Percentiles rank a stretch among this genome's conserved stretches.
Evolutionary conservation across 768 basidiomycete species (phyloP).

Genomic region (Ramaria rubella): DNA sequence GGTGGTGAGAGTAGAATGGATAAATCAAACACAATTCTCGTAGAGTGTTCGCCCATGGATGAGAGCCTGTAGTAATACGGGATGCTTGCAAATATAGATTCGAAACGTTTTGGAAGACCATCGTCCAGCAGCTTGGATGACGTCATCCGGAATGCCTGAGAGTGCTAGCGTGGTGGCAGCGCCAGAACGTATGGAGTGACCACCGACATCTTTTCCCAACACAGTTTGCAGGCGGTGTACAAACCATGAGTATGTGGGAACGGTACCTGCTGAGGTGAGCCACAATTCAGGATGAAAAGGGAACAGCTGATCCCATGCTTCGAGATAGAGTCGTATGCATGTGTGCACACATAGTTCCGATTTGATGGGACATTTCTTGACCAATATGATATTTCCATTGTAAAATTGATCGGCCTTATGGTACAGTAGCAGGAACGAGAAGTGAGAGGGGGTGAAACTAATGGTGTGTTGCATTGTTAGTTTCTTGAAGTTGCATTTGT

Average conservation of each 20-base stretch:
- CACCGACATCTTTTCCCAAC: neutral
- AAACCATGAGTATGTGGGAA: constrained; percentile 1
- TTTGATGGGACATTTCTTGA: neutral
- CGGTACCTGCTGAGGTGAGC: constrained; percentile 2
- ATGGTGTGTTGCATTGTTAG: constrained; percentile 15
- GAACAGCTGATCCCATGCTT: constrained; percentile 4
- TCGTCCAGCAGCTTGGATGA: too few relatives aligned
- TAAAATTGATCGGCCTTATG: constrained; percentile 35
- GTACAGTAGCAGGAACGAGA: constrained; percentile 24
- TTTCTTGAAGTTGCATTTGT: constrained; percentile 16
- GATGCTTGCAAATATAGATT: too few relatives aligned
- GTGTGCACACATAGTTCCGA: neutral
- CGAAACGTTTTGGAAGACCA: too few relatives aligned
- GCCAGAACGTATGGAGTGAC: too few relatives aligned
- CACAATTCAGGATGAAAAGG: constrained; percentile 12
- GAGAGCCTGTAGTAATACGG: too few relatives aligned
- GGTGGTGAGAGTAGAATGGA: too few relatives aligned
- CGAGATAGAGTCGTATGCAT: neutral
- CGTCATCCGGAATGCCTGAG: too few relatives aligned
- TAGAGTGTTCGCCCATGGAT: too few relatives aligned
- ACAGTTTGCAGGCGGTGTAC: neutral
- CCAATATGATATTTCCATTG: constrained; percentile 19
- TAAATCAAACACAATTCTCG: too few relatives aligned
- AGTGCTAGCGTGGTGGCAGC: too few relatives aligned
- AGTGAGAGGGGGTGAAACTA: too few relatives aligned